A percentile compares a stretch with the other conserved stretches of the same genome.
Evolutionary conservation across 495 filamentous ascomycete genomes (phyloP).

Genomic region (Apodospora peruviana): DNA sequence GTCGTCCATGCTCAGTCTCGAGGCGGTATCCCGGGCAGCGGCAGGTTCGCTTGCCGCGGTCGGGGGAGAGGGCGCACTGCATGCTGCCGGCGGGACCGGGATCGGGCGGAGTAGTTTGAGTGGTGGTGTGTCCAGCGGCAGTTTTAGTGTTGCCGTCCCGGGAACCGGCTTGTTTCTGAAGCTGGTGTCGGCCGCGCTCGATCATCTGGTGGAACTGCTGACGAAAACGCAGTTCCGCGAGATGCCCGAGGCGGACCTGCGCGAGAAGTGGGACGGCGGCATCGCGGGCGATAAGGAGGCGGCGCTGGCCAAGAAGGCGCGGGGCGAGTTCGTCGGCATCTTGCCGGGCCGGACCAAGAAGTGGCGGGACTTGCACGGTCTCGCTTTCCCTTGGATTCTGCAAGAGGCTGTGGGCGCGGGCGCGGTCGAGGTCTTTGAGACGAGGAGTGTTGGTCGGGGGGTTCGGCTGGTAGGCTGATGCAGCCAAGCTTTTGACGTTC

Average conservation of each 20-base stretch:
- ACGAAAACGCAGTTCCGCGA: conserved; percentile 60
- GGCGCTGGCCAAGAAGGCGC: conserved; percentile 53
- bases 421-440: conserved; percentile 79
- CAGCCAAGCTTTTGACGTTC: too few species aligned
- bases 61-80: conserved; percentile 53
- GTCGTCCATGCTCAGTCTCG: conserved; percentile 46
- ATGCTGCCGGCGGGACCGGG: conserved; percentile 48
- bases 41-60: conserved; percentile 60
- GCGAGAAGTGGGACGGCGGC: conserved; percentile 79
- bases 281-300: conserved; percentile 50
- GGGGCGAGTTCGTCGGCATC: conserved; percentile 67
- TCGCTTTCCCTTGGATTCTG: conserved; percentile 72
- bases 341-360: conserved; percentile 71
- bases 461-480: conserved; percentile 38
- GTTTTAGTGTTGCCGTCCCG: conserved; percentile 64
- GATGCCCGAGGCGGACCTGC: conserved; percentile 58
- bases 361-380: conserved; percentile 75
- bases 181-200: conserved; percentile 59
- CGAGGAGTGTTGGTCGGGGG: conserved; percentile 71
- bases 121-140: conserved; percentile 15
- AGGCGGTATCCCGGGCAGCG: conserved; percentile 49
- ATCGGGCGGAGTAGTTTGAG: background rate
- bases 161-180: conserved; percentile 68
- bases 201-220: conserved; percentile 61
- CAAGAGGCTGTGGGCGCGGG: conserved; percentile 75